phyloP scores from a whole-genome alignment of 805 yeast species.

The Naumovozyma dairenensis region DNA sequence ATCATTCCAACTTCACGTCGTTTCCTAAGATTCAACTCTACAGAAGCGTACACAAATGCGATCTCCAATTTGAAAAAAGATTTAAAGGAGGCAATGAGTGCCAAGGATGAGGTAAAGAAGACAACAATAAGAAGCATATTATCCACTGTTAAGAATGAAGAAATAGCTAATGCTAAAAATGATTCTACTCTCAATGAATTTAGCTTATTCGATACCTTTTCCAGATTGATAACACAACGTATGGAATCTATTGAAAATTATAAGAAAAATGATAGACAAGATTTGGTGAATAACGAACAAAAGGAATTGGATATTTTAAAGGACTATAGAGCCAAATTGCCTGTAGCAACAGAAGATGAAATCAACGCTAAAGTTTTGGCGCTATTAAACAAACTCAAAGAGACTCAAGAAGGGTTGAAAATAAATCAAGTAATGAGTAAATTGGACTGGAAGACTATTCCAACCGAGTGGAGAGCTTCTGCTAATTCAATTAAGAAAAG shows the following conservation, averaged over 20 bases:
- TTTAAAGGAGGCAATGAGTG: slow-evolving; percentile 39
- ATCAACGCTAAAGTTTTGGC: slow-evolving; percentile 28
- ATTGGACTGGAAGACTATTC: slow-evolving; percentile 27
- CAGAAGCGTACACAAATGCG: slow-evolving; percentile 30
- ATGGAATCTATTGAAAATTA: slow-evolving; percentile 41
- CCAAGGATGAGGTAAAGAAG: slow-evolving; percentile 34
- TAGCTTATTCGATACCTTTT: slow-evolving; percentile 29
- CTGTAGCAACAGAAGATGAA: slow-evolving; percentile 41
- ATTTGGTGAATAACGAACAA: slow-evolving; percentile 44
- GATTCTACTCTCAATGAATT: slow-evolving; percentile 27
- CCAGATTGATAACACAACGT: slow-evolving; percentile 41
- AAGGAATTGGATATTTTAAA: slow-evolving; percentile 37
- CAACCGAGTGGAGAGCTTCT: slow-evolving; percentile 32
- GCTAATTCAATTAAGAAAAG: slow-evolving; percentile 23
- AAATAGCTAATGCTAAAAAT: slow-evolving; percentile 30
- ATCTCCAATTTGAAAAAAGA: slow-evolving; percentile 32
- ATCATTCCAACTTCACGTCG: too few relatives aligned
- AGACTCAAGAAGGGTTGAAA: slow-evolving; percentile 17
- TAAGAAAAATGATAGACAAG: slow-evolving; percentile 36
- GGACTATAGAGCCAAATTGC: slow-evolving; percentile 32
- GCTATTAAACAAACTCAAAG: slow-evolving; percentile 17
- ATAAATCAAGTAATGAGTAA: slow-evolving; percentile 26
- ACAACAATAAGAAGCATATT: slow-evolving; percentile 37
- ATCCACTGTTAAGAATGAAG: slow-evolving; percentile 36
- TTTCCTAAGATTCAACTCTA: slow-evolving; percentile 26